phyloP scores from a whole-genome alignment of 495 filamentous ascomycete genomes.

The Neurospora sp. region DNA sequence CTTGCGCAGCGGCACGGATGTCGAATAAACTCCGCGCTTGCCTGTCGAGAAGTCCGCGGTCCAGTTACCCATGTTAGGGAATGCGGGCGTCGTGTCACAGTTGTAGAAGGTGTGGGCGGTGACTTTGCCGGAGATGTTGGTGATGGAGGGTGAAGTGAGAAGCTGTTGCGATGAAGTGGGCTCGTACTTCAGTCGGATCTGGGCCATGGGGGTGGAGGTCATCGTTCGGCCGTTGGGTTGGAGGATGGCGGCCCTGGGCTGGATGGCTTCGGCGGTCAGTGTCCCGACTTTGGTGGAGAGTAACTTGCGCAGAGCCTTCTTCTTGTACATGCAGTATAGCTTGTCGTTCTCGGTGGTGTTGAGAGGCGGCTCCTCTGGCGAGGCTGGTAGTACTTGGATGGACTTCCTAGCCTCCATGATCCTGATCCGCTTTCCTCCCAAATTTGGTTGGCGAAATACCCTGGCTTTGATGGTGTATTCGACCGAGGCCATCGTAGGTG shows the following conservation, averaged over 20 bases:
- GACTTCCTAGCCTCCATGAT: slow-evolving; percentile 43
- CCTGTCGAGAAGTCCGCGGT: slow-evolving; percentile 34
- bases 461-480: slow-evolving; percentile 61
- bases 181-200: slow-evolving; percentile 61
- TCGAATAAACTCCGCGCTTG: slow-evolving; percentile 55
- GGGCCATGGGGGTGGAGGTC: slow-evolving; percentile 49
- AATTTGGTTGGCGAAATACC: slow-evolving; percentile 30
- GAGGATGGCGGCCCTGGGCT: slow-evolving; percentile 62
- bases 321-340: slow-evolving; percentile 59
- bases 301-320: slow-evolving; percentile 71
- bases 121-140: slow-evolving; percentile 58
- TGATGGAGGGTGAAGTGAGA: slow-evolving; percentile 57
- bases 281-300: slow-evolving; percentile 67
- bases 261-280: slow-evolving; percentile 58
- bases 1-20: slow-evolving; percentile 51
- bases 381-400: slow-evolving; percentile 67
- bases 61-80: slow-evolving; percentile 50
- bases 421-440: slow-evolving; percentile 17
- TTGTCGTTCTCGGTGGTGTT: slow-evolving; percentile 46
- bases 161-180: slow-evolving; percentile 38
- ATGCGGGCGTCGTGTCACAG: slow-evolving; percentile 27
- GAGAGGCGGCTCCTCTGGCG: slow-evolving; percentile 68
- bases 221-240: slow-evolving; percentile 31
- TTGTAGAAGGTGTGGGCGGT: slow-evolving; percentile 67
- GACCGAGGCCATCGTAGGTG: slow-evolving; percentile 72